These are phyloP conservation scores for Glaciozyma antarctica DNA, from an alignment of 768 basidiomycete genomes.

Conservation along the genomic window DNA sequence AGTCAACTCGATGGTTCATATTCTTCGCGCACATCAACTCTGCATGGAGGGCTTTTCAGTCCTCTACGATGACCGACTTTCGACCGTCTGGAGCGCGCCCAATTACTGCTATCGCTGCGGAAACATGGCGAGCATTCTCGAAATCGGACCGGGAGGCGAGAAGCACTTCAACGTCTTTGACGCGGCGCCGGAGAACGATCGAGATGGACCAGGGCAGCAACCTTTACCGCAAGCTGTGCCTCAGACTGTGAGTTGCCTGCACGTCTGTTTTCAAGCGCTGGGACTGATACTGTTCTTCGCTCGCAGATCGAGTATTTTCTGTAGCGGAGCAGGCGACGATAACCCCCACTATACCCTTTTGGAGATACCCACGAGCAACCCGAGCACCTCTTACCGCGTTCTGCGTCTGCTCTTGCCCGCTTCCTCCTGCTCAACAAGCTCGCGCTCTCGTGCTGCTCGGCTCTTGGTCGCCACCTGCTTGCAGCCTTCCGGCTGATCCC, in stretches of 20 bases:
- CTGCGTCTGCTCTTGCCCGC: no score
- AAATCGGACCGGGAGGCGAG: conserved; percentile 75
- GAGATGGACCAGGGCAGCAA: conserved; percentile 62
- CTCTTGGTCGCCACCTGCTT: no score
- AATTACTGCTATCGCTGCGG: conserved; percentile 99
- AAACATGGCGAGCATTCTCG: conserved; percentile 90
- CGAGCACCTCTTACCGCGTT: no score
- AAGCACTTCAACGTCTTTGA: conserved; percentile 98
- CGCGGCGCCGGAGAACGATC: conserved; percentile 95
- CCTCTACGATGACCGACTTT: conserved; percentile 88
- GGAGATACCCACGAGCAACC: no score
- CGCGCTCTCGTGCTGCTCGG: no score
- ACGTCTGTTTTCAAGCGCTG: not conserved
- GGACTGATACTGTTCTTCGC: not conserved
- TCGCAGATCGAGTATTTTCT: conserved; percentile 32
- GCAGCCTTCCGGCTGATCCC: no score
- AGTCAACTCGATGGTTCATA: conserved; percentile 92
- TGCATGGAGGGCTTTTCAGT: conserved; percentile 99
- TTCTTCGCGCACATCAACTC: conserved; percentile 93
- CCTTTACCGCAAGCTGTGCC: conserved; percentile 5
- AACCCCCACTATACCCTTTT: no score
- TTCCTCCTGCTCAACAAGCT: no score
- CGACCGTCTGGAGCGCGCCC: conserved; percentile 96
- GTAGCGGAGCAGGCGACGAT: conserved; percentile 1
- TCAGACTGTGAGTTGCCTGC: conserved; percentile 6